Evolutionary conservation across 148 eudicot genomes (phyloP).

Genomic region (Cornus suecica): DNA sequence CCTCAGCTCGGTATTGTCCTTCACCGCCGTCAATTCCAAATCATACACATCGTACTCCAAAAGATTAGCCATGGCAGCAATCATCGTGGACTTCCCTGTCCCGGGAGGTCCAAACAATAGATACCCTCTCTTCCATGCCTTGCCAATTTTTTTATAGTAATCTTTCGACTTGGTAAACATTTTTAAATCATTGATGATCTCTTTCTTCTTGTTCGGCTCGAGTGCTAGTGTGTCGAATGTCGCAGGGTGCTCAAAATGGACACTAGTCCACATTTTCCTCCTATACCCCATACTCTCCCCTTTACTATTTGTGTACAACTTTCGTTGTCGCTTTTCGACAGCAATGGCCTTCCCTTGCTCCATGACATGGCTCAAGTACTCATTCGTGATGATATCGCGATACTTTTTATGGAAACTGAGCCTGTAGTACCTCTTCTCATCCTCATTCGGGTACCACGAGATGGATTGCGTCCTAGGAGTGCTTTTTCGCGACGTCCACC

Average conservation of each 20-base stretch:
- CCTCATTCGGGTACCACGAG: background rate
- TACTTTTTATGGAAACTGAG: slow-evolving; percentile 21
- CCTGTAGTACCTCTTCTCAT: slow-evolving; percentile 18
- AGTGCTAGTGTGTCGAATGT: slow-evolving; percentile 25
- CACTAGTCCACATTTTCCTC: slow-evolving; percentile 16
- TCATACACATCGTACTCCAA: slow-evolving; percentile 34
- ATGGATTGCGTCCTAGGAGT: background rate
- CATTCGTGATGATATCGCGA: slow-evolving; percentile 12
- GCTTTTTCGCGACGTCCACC: slow-evolving; percentile 27
- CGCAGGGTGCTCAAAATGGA: slow-evolving; percentile 24
- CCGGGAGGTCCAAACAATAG: slow-evolving; percentile 22
- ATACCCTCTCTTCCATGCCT: slow-evolving; percentile 24
- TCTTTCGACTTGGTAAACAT: slow-evolving; percentile 16
- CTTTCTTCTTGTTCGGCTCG: slow-evolving; percentile 20
- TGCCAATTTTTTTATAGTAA: slow-evolving; percentile 14
- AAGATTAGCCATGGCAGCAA: slow-evolving; percentile 38
- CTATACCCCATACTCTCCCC: background rate
- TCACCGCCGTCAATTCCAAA: slow-evolving; percentile 32
- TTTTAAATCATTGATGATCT: slow-evolving; percentile 17
- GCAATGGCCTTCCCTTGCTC: slow-evolving; percentile 16
- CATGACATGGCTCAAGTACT: slow-evolving; percentile 17
- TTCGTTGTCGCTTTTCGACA: slow-evolving; percentile 11
- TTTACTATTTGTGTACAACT: slow-evolving; percentile 17
- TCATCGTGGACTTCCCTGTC: slow-evolving; percentile 40
- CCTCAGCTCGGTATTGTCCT: slow-evolving; percentile 34